Evolutionary conservation across 805 yeast species (phyloP), one percentile per base, ranked within the genome.

Genomic region (Yarrowia yakushimensis): DNA sequence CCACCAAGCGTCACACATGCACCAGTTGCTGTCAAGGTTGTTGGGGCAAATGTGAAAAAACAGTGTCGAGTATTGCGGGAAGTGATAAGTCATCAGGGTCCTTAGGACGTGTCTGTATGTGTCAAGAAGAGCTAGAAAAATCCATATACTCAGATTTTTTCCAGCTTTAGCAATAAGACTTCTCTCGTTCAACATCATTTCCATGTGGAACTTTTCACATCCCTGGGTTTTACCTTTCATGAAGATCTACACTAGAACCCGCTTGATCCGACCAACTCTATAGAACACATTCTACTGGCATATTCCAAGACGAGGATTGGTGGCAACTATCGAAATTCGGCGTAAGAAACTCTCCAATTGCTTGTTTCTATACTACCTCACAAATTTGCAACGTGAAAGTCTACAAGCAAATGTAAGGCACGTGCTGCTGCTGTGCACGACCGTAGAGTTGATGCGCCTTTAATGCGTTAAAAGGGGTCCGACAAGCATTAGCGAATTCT

Each of bases 31-130:
- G 36, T 18, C 34, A 45, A 45, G 17, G 20, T 45, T 45, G 52
- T 45, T 45, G 52, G 52, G 52, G 48, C 18, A 45, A 45, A 45
- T 36, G 52, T 45, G 52, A 45, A 45, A n/a, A 45, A 45, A 45
- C 52, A 18, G 50, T 12, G 23, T 23, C 42, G 23, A 15, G 9
- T 28, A 41, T 41, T 30, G 45, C 23, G 30, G 30, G 42, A 23
- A 18, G 42, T 12, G 42, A 37, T 37, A 37, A 18, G 42, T 37
- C 42, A 37, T 37, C 42, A 34, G 22, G 13, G 22, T 31, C 8
- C 11, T 15, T 31, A 15, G 10, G 31, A 15, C 12, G n/a, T n/a
- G n/a, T n/a, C n/a, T n/a, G n/a, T n/a, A n/a, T n/a, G n/a, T n/a
- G n/a, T n/a, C n/a, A n/a, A n/a, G n/a, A n/a, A n/a, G n/a, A n/a